Evolutionary conservation across 225 moss, liverwort and hornwort species (phyloP).

Genomic region (Marchantia polymorpha): DNA sequence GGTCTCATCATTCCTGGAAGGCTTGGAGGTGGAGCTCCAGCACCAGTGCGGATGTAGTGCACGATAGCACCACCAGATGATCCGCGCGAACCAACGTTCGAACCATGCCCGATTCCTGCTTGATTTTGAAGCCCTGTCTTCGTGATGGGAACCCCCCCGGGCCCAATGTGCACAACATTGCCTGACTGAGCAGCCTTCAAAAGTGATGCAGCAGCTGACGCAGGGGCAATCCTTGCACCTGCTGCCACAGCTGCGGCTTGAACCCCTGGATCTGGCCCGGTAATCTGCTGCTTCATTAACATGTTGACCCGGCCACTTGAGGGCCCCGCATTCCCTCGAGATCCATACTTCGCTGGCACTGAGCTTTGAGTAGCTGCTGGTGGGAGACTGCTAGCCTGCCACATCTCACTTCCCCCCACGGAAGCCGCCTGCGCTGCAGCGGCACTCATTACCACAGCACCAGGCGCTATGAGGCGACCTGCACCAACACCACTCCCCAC

Average conservation of each 20-base stretch:
- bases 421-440: slow-evolving; percentile 49
- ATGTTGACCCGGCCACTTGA: slow-evolving; percentile 41
- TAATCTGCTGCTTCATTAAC: slow-evolving; percentile 44
- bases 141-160: slow-evolving; percentile 71
- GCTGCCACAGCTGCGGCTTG: slow-evolving; percentile 98
- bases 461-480: slow-evolving; percentile 39
- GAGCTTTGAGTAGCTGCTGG: slow-evolving; percentile 31
- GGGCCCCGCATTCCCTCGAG: slow-evolving; percentile 55
- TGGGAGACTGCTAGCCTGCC: slow-evolving; percentile 48
- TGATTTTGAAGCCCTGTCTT: slow-evolving; percentile 68
- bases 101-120: slow-evolving; percentile 52
- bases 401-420: slow-evolving; percentile 50
- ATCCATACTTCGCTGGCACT: slow-evolving; percentile 57
- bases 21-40: slow-evolving; percentile 53
- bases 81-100: slow-evolving; percentile 36
- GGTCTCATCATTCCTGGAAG: slow-evolving; percentile 40
- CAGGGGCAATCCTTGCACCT: slow-evolving; percentile 92
- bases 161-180: slow-evolving; percentile 92
- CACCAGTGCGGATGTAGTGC: slow-evolving; percentile 90
- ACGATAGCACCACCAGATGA: slow-evolving; percentile 69
- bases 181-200: slow-evolving; percentile 90
- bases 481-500: slow-evolving; percentile 32
- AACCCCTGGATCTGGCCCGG: slow-evolving; percentile 89
- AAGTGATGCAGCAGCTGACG: slow-evolving; percentile 82
- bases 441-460: slow-evolving; percentile 52